Evolutionary conservation across 352 stramenopile genomes (phyloP), one percentile per base, ranked within the genome.

Genomic region (Globisporangium megalacanthum): DNA sequence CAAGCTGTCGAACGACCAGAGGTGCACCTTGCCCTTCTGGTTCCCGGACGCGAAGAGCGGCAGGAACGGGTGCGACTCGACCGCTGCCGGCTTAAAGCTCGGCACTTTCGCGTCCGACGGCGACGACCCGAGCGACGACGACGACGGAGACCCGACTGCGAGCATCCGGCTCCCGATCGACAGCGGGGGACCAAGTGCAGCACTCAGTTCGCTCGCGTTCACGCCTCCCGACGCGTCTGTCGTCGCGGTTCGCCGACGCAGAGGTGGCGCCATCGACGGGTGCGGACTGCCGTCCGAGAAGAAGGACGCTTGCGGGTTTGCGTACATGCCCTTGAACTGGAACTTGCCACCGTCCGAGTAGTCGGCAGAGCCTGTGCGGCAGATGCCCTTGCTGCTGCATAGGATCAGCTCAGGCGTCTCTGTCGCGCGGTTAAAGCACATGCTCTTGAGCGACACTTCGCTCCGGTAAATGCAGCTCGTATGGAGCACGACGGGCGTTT

Each of bases 1-100:
- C 20, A 92, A 63, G 36, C 80, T 88, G 53, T 95, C 86, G 60
- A 83, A 95, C 0, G 83, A 89, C 86, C 83, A 95, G 51, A 95
- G 44, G 56, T 94, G 83, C 29, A 94, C 70, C 50, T 76, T 76
- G 1, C 86, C 86, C 54, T 92, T 92, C 47, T 88, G 76, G 49
- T 82, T 92, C 41, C 86, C 86, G 1, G 83, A 92, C 39, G 85
- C 79, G 50, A 94, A 95, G 9, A 93, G 61, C 17, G 86, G 79
- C 10, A 95, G 58, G 46, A 83, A 88, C 8, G 86, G 86, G 54
- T 95, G 86, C 1, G 82, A 86, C 48, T 81, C 65, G 19, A 95
- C 62, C 1, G 78, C 74, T 7, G 78, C 89, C 9, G 86, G 86
- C 42, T 92, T 92, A 56, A 92, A 93, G 49, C 66, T 89, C 41